Evolutionary conservation across 192 early-diverging fungal genomes (phyloP), one percentile per base, ranked within the genome.

Genomic region (Coemansia sp.): DNA sequence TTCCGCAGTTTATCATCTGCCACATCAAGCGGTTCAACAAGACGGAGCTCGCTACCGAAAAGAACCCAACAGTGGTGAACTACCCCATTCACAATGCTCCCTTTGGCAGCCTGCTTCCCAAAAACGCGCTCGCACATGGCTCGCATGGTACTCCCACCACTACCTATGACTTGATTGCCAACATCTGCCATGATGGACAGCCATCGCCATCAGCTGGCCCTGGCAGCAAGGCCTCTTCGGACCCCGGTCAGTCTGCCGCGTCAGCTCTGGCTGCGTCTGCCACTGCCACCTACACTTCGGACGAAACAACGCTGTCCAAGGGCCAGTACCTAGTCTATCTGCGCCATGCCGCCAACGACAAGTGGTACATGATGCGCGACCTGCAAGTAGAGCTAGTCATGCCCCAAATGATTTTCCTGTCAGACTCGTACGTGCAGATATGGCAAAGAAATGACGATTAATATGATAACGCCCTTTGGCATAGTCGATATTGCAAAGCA

Each of bases 301-400:
- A 70, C n/a, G 72, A 74, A 11, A 51, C 29, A 2, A 85, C 87
- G 0, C 62, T 84, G 2, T 81, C 82, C 0, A 86, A 91, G 40
- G 87, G 93, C 19, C 85, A 74, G n/a, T 98, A 96, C 70, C 89
- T 95, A 42, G 87, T 93, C 0, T 92, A 96, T 74, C 79, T 96
- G 49, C 85, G 87, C n/a, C 84, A 90, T 64, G 83, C 83, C 17
- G 88, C 89, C 3, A 87, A 86, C 59, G 93, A 93, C 62, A 91
- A 96, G 70, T 99, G 97, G 97, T 94, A 93, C 73, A 91, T 89
- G 76, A 92, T 97, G 29, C 97, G 96, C 64, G 97, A 99, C 74
- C 81, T 99, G 54, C 86, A 92, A 58, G 94, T 96, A 5, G 93
- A 97, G 57, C 92, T 93, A 51, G 91, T 96, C 43, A 89, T 93